A percentile compares a stretch with the other conserved stretches of the same genome.
phyloP scores from a whole-genome alignment of 2,329 filamentous ascomycete genomes.

The Paecilomyces fulvus region DNA sequence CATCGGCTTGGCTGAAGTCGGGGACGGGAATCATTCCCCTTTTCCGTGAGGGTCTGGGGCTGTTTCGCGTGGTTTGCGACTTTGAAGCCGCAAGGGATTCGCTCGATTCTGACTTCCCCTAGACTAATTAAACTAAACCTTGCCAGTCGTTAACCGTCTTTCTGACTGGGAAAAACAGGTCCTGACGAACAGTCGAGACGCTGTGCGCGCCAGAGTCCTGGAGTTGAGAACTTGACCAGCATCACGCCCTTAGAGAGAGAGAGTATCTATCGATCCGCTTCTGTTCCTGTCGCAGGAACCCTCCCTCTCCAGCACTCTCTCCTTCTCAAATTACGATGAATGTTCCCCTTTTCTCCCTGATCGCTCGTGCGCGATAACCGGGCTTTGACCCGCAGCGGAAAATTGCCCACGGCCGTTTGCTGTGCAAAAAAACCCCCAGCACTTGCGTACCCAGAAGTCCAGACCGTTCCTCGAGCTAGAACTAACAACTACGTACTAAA shows the following conservation, averaged over 20 bases:
- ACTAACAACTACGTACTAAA: background rate
- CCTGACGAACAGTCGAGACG: background rate
- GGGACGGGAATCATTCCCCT: constrained; percentile 1
- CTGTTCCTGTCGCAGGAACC: too few species aligned
- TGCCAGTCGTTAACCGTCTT: background rate
- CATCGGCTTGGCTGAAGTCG: background rate
- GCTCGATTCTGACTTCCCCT: background rate
- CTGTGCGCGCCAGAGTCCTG: background rate
- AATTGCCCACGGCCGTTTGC: background rate
- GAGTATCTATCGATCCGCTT: too few species aligned
- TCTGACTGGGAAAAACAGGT: background rate
- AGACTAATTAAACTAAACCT: background rate
- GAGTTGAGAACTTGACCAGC: too few species aligned
- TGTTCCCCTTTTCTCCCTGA: background rate
- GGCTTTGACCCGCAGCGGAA: background rate
- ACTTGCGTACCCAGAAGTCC: background rate
- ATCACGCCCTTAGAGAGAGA: too few species aligned
- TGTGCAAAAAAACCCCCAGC: background rate
- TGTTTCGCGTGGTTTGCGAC: background rate
- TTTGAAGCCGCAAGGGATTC: background rate
- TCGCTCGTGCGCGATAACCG: background rate
- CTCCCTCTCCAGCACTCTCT: background rate
- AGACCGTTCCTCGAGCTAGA: background rate
- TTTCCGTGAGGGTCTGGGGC: background rate
- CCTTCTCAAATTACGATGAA: background rate